phyloP scores from a whole-genome alignment of 768 basidiomycete species.

The Boletus speciosus region DNA sequence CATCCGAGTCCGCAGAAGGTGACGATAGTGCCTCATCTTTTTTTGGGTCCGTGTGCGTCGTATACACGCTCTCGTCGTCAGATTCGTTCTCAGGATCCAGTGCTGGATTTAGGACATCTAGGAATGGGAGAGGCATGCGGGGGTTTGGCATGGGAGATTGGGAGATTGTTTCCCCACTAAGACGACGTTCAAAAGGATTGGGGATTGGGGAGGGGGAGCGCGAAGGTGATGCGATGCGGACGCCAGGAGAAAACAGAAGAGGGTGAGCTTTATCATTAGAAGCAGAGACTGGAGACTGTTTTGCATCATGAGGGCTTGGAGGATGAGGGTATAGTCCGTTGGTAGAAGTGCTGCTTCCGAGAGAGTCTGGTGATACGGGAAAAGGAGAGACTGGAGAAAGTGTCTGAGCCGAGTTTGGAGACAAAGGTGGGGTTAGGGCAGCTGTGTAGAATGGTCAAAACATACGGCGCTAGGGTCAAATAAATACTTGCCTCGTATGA shows the following conservation, averaged over 20 bases:
- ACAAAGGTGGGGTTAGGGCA: conserved; percentile 32
- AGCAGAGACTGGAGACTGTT: background rate
- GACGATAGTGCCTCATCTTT: conserved; percentile 21
- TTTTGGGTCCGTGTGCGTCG: conserved; percentile 27
- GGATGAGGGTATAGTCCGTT: conserved; percentile 15
- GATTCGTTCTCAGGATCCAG: conserved; percentile 25
- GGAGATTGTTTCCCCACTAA: conserved; percentile 63
- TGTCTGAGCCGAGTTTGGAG: conserved; percentile 32
- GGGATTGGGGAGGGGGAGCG: conserved; percentile 55
- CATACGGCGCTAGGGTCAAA: background rate
- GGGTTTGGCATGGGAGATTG: conserved; percentile 21
- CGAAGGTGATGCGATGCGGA: conserved; percentile 30
- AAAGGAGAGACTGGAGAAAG: conserved; percentile 35
- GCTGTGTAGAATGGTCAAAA: conserved; percentile 20
- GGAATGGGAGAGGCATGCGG: conserved; percentile 47
- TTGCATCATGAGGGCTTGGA: conserved; percentile 21
- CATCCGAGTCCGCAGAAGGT: conserved; percentile 29
- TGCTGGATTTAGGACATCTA: conserved; percentile 48
- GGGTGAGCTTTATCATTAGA: conserved; percentile 17
- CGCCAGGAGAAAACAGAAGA: conserved; percentile 19
- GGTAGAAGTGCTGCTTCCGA: conserved; percentile 10
- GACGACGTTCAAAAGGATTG: conserved; percentile 86
- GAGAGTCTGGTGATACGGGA: conserved; percentile 23
- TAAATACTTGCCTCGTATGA: conserved; percentile 30
- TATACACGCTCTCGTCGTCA: conserved; percentile 35